Base-by-base conservation (phyloP, 2,329 filamentous ascomycete species). In the Amauroascus verrucosus region DNA sequence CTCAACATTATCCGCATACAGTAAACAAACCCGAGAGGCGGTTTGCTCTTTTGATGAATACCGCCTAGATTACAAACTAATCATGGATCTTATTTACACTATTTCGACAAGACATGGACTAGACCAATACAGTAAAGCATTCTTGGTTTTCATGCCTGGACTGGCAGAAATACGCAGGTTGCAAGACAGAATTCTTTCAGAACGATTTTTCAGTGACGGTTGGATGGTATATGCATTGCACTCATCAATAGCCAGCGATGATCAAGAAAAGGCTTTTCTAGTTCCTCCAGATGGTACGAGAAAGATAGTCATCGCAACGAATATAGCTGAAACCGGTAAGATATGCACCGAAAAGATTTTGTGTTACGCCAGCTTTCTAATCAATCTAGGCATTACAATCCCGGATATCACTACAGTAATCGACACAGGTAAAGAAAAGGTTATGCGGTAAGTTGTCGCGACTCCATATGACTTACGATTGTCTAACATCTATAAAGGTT, bases 331-430 rank as follows among this genome's bases (percentile, higher is more conserved):
- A 68, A 98, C 93, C 0, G 93, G 93, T 66, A 61, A 32, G 59
- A 33, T 24, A 13, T n/a, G 16, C 24, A n/a, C 30, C 22, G 20
- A 35, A 44, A 16, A 6, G 1, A 6, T 35, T 22, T 20, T 30
- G 18, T 20, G 6, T 28, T 18, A 14, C 2, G 1, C n/a, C 6
- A 2, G 8, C 11, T 38, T 51, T 22, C 49, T 33, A 49, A 53
- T 35, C 14, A 24, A 22, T 44, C 7, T 32, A 65, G 65, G 65
- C 73, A 95, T 98, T 64, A 98, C 93, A 0, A 98, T 98, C 59
- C 93, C 93, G 1, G 93, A 98, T 65, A 88, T 98, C 28, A 97
- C 93, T 0, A 95, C 90, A 62, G 93, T 98, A 44, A 86, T 98
- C 55, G 93, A 98, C 67, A 90, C 89, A 0, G 93, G 93, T 54